phyloP scores from a whole-genome alignment of 345 rosid species.

The Aurinia saxatilis region DNA sequence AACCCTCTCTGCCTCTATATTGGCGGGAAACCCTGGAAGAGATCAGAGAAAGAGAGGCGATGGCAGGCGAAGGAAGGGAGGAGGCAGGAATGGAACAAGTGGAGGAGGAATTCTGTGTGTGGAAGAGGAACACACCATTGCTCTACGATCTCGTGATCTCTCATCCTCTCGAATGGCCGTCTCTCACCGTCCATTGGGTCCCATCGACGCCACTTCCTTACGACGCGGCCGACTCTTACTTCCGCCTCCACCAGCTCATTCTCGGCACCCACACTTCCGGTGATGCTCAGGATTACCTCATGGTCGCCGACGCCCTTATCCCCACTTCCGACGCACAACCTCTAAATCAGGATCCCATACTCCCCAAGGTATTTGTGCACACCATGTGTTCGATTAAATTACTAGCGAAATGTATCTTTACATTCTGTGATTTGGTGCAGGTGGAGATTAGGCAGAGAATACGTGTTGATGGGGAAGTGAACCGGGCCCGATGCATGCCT shows the following conservation, averaged over 20 bases:
- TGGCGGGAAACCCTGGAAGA: constrained; percentile 22
- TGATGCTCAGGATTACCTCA: constrained; percentile 54
- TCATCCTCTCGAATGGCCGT: constrained; percentile 92
- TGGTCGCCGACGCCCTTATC: constrained; percentile 69
- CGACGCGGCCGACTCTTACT: constrained; percentile 41
- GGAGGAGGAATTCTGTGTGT: constrained; percentile 75
- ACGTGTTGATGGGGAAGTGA: constrained; percentile 88
- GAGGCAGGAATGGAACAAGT: constrained; percentile 46
- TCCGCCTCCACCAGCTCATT: constrained; percentile 56
- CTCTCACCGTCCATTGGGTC: constrained; percentile 90
- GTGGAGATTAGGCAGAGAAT: constrained; percentile 74
- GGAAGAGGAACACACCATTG: constrained; percentile 91
- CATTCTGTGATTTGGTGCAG: constrained; percentile 12
- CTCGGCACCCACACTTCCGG: constrained; percentile 92
- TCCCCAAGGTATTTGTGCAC: constrained; percentile 51
- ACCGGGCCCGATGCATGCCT: constrained; percentile 86
- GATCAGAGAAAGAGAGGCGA: background rate
- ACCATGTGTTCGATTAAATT: constrained; percentile 33
- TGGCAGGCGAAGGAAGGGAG: constrained; percentile 39
- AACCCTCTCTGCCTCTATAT: background rate
- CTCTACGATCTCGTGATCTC: constrained; percentile 84
- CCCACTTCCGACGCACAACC: constrained; percentile 45
- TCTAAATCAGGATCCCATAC: constrained; percentile 34
- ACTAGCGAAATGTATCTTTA: background rate
- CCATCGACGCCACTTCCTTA: constrained; percentile 47